Conservation (phyloP, 228 moss, liverwort and hornwort species). For the Sphagnum fallax region DNA sequence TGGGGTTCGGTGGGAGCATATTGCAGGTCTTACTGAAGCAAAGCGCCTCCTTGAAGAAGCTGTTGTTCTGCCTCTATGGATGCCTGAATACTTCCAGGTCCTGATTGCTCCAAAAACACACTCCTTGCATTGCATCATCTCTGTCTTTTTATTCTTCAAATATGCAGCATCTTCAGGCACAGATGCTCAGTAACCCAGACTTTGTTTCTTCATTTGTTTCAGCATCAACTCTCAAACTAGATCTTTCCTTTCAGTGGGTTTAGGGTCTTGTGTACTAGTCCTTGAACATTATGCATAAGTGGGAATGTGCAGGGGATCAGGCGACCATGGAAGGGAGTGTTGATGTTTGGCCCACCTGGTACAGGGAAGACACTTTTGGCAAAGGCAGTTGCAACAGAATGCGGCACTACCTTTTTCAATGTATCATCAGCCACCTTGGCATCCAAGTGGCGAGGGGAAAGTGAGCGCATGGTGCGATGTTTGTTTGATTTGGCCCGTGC, state of each 20-base stretch:
- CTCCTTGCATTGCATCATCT: too few relatives aligned
- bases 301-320: conserved; percentile 5
- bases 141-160: too few relatives aligned
- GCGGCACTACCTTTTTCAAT: conserved; percentile 13
- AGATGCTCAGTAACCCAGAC: too few relatives aligned
- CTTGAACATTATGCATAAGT: neutral
- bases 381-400: conserved; percentile 11
- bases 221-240: neutral
- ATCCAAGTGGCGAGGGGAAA: conserved; percentile 8
- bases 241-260: too few relatives aligned
- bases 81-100: conserved; percentile 11
- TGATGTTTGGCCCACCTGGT: conserved; percentile 11
- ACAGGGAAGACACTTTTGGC: conserved; percentile 10
- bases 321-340: conserved; percentile 7
- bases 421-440: conserved; percentile 4
- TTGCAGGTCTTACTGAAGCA: conserved; percentile 5
- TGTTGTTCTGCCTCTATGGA: conserved; percentile 10
- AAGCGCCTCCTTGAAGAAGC: conserved; percentile 11
- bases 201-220: too few relatives aligned
- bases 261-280: too few relatives aligned
- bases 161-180: too few relatives aligned
- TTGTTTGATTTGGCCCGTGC: conserved; percentile 11
- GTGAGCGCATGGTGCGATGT: conserved; percentile 6
- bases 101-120: too few relatives aligned
- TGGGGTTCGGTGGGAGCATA: conserved; percentile 9